phyloP scores from a whole-genome alignment of 2,329 filamentous ascomycete species.

The Tolypocladium inflatum region DNA sequence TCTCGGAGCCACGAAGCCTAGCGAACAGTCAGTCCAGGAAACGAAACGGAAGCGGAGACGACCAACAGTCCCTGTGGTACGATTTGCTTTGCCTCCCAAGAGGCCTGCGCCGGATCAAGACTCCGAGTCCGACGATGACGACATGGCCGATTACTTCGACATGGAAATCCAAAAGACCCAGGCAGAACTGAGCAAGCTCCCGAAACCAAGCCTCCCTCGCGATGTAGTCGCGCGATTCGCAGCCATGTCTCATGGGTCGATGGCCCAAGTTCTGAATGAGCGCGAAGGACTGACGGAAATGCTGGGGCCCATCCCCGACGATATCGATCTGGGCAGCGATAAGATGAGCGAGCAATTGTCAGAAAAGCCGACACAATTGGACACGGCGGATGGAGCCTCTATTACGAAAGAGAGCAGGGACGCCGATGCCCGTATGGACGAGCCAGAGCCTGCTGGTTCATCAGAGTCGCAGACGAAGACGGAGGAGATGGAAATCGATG shows the following conservation, averaged over 20 bases:
- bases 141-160: constrained; percentile 47
- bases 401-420: background rate
- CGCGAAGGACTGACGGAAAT: constrained; percentile 32
- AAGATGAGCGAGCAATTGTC: background rate
- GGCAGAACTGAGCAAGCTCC: constrained; percentile 36
- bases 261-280: constrained; percentile 37
- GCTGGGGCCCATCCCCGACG: constrained; percentile 23
- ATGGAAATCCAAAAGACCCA: constrained; percentile 43
- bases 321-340: constrained; percentile 2
- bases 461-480: constrained; percentile 23
- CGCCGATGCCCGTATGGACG: constrained; percentile 1
- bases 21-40: background rate
- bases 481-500: constrained; percentile 32
- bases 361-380: background rate
- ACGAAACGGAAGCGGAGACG: constrained; percentile 15
- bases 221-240: constrained; percentile 37
- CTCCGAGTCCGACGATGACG: constrained; percentile 46
- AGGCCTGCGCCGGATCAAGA: constrained; percentile 19
- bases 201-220: constrained; percentile 27
- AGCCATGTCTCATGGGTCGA: constrained; percentile 36
- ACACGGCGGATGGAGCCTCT: background rate
- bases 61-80: constrained; percentile 22
- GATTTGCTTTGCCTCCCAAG: constrained; percentile 30
- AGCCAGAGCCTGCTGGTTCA: constrained; percentile 8
- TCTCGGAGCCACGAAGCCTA: background rate